Evolutionary conservation across 1,139 yeast genomes (phyloP).

Genomic region (Suhomyces anneliseae): DNA sequence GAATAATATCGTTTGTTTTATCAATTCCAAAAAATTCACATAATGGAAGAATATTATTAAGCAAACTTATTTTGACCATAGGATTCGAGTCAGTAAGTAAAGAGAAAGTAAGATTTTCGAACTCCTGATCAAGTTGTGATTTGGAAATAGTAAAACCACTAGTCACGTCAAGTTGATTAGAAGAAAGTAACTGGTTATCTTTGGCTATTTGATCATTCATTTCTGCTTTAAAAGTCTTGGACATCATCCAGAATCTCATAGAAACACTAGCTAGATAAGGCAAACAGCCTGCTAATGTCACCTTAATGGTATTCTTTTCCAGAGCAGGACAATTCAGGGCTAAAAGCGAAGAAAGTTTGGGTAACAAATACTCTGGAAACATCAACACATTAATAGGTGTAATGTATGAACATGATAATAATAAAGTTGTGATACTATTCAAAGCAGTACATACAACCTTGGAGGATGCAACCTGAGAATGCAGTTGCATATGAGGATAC

Average conservation of each 20-base stretch:
- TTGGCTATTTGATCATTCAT: constrained; percentile 8
- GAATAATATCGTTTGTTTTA: constrained; percentile 79
- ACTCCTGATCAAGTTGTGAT: constrained; percentile 36
- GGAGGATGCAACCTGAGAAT: constrained; percentile 16
- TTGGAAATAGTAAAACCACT: constrained; percentile 26
- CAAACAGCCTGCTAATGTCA: constrained; percentile 69
- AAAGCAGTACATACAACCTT: constrained; percentile 63
- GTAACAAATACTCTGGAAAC: constrained; percentile 80
- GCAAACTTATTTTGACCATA: constrained; percentile 66
- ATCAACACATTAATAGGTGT: constrained; percentile 74
- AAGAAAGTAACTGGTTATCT: constrained; percentile 1
- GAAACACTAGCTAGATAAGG: constrained; percentile 70
- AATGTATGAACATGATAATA: constrained; percentile 63
- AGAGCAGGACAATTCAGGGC: constrained; percentile 26
- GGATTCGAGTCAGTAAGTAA: constrained; percentile 70
- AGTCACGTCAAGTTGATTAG: constrained; percentile 2
- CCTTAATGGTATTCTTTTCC: constrained; percentile 51
- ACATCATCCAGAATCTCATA: constrained; percentile 63
- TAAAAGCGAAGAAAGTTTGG: constrained; percentile 54
- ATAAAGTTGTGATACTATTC: constrained; percentile 58
- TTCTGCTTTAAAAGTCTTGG: constrained; percentile 52
- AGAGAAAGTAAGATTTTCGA: constrained; percentile 65
- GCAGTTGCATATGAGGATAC: not conserved
- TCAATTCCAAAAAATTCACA: constrained; percentile 86
- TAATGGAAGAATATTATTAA: constrained; percentile 68